Base-by-base conservation (phyloP, 2,329 filamentous ascomycete genomes). In the Apiospora marii region DNA sequence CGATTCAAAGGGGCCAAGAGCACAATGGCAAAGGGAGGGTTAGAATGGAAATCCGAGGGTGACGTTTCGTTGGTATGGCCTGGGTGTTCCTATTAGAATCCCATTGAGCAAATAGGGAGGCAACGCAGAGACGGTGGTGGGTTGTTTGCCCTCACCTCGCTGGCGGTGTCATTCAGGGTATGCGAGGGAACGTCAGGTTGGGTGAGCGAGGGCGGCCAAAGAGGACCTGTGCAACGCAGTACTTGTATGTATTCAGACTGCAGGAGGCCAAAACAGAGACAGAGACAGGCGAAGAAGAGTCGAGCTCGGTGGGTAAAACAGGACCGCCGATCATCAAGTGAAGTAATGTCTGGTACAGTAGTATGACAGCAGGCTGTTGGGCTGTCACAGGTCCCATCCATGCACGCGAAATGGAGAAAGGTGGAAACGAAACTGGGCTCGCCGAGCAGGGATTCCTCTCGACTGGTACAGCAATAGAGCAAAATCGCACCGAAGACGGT, bases 181-280 rank as follows among this genome's bases (percentile, higher is more conserved):
- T 68, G 67, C 67, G 27, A 48, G 67, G 41, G 67, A 68, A 68
- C 41, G 67, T 68, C 67, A n/a, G 24, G 41, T 48, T 48, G 41
- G 67, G 67, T 46, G 64, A 46, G 41, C 19, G 67, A 46, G 27
- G 67, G 67, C 30, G 46, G 58, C 22, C 58, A 34, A 41, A 41
- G 34, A 41, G 34, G 34, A 41, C 30, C 41, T 68, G 44, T 68
- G 67, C 27, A 68, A 68, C 67, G 43, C 67, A 68, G 67, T 44
- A 68, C 67, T 68, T 68, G 67, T 68, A 68, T 44, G 41, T 68
- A 68, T 68, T 27, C 67, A 41, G 41, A 44, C 27, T 4, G 67
- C 41, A 27, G 27, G 44, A 68, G 44, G 27, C 41, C 41, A 34
- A 68, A 68, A 68, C 41, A 68, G 27, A 68, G 64, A 46, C 64